Percentiles rank a stretch among this genome's conserved stretches.
Evolutionary conservation across 2,329 filamentous ascomycete genomes (phyloP).

Genomic region (Phialemoniopsis sp.): DNA sequence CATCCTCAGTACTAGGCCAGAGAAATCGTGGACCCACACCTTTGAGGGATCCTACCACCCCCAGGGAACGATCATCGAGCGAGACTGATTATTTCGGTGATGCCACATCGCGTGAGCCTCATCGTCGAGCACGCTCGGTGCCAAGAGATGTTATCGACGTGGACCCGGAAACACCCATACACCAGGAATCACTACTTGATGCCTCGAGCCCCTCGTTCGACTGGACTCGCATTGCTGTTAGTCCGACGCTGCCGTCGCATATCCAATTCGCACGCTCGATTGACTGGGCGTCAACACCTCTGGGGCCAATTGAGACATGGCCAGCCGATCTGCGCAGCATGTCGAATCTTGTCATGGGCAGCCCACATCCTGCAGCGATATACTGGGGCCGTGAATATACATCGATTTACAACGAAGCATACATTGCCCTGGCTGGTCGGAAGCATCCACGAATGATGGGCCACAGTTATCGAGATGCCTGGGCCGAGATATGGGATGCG

Average conservation of each 20-base stretch:
- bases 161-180: slow-evolving; percentile 12
- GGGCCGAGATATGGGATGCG: slow-evolving; percentile 71
- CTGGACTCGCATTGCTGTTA: slow-evolving; percentile 70
- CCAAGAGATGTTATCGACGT: slow-evolving; percentile 14
- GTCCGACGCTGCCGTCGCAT: slow-evolving; percentile 61
- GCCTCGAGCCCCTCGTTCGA: slow-evolving; percentile 60
- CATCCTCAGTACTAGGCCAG: slow-evolving; percentile 26
- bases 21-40: slow-evolving; percentile 30
- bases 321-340: slow-evolving; percentile 67
- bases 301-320: slow-evolving; percentile 76
- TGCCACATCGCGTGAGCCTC: slow-evolving; percentile 4
- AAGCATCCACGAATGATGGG: slow-evolving; percentile 79
- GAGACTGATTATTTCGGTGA: slow-evolving; percentile 41
- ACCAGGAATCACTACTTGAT: slow-evolving; percentile 13
- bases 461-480: slow-evolving; percentile 61
- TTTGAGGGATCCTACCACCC: slow-evolving; percentile 22
- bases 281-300: slow-evolving; percentile 68
- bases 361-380: slow-evolving; percentile 69
- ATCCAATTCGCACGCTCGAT: slow-evolving; percentile 68
- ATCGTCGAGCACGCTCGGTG: slow-evolving; percentile 14
- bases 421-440: slow-evolving; percentile 65
- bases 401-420: slow-evolving; percentile 70
- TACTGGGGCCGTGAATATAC: slow-evolving; percentile 75
- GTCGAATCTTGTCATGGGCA: slow-evolving; percentile 79
- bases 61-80: slow-evolving; percentile 14